Evolutionary conservation across 345 rosid species (phyloP).

Genomic region (Jatropha curcas): DNA sequence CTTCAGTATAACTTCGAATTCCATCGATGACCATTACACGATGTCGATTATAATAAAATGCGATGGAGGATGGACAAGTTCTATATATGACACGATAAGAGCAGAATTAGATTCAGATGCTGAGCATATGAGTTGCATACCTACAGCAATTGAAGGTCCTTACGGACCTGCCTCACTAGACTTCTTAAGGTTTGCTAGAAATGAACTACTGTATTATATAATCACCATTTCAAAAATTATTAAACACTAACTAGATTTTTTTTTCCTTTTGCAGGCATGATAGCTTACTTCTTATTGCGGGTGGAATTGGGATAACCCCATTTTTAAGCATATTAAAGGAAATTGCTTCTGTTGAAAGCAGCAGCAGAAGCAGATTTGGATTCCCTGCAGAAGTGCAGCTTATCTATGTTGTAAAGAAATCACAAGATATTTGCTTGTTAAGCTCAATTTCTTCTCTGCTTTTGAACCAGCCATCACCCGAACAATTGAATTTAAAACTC

Average conservation of each 20-base stretch:
- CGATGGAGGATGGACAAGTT: conserved; percentile 61
- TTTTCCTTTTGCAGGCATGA: conserved; percentile 56
- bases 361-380: conserved; percentile 33
- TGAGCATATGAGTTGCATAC: conserved; percentile 39
- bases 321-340: conserved; percentile 77
- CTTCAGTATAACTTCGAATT: conserved; percentile 79
- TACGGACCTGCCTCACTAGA: conserved; percentile 72
- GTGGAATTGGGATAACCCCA: conserved; percentile 87
- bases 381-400: conserved; percentile 54
- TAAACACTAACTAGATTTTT: background rate
- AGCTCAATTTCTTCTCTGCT: conserved; percentile 54
- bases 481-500: conserved; percentile 46
- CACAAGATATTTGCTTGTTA: conserved; percentile 58
- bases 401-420: conserved; percentile 51
- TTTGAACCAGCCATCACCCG: conserved; percentile 36
- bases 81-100: conserved; percentile 51
- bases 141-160: conserved; percentile 74
- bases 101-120: conserved; percentile 36
- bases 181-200: conserved; percentile 53
- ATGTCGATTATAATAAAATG: conserved; percentile 68
- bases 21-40: conserved; percentile 43
- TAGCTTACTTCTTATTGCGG: conserved; percentile 67
- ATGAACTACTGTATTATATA: background rate
- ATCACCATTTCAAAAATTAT: background rate
- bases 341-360: conserved; percentile 37